Percentiles rank a stretch among this genome's conserved stretches.
Evolutionary conservation across 352 stramenopile species (phyloP).

Genomic region (Phytophthora crassamura): DNA sequence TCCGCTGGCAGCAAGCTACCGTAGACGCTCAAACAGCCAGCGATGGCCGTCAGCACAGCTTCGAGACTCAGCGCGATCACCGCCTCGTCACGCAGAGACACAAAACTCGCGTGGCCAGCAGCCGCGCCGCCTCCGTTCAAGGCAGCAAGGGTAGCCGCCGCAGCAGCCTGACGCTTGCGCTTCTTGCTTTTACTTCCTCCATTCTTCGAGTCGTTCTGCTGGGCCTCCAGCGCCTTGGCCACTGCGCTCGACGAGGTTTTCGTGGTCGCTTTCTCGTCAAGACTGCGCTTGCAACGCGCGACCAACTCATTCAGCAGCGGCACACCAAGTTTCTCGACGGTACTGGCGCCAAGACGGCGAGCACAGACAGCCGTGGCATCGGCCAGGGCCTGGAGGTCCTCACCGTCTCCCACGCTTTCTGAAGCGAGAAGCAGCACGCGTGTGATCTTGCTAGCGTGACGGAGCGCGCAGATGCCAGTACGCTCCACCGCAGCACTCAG

Average conservation of each 20-base stretch:
- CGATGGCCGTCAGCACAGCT: conserved; percentile 58
- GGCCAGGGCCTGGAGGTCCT: conserved; percentile 56
- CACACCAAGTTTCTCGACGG: conserved; percentile 74
- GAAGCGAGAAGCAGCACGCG: conserved; percentile 66
- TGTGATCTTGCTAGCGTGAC: conserved; percentile 70
- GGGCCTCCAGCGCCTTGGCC: conserved; percentile 19
- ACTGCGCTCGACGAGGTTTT: conserved; percentile 13
- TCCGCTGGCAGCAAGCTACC: conserved; percentile 59
- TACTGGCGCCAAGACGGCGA: conserved; percentile 64
- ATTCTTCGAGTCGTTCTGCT: conserved; percentile 31
- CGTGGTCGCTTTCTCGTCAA: conserved; percentile 41
- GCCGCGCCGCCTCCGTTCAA: conserved; percentile 29
- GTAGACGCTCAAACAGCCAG: conserved; percentile 66
- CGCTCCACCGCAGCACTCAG: conserved; percentile 54
- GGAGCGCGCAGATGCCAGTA: conserved; percentile 66
- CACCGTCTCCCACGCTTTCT: conserved; percentile 45
- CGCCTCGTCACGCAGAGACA: conserved; percentile 61
- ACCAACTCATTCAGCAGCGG: conserved; percentile 72
- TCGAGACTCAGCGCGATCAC: conserved; percentile 54
- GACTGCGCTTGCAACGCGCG: conserved; percentile 54
- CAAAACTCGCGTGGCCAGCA: conserved; percentile 41
- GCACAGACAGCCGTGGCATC: conserved; percentile 58
- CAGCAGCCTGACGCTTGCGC: conserved; percentile 75
- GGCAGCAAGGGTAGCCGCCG: conserved; percentile 51
- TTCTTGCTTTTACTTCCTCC: conserved; percentile 79